Conservation (phyloP, 768 basidiomycete species). For the Suillus plorans region DNA sequence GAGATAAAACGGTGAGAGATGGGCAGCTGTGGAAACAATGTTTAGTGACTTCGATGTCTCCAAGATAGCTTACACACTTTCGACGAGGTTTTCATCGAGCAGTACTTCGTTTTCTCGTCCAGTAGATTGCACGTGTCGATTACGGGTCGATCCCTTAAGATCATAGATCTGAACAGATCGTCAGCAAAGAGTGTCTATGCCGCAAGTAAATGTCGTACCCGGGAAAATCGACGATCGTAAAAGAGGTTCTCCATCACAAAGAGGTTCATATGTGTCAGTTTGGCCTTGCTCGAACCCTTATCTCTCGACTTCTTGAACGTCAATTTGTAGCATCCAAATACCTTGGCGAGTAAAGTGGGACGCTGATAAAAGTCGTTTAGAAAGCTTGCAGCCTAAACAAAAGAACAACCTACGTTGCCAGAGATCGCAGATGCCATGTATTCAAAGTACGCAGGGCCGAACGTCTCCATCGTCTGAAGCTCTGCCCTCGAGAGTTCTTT, state of each 20-base stretch:
- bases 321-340: slow-evolving; percentile 95
- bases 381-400: slow-evolving; percentile 9
- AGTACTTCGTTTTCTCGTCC: slow-evolving; percentile 91
- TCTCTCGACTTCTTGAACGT: slow-evolving; percentile 84
- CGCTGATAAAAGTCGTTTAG: slow-evolving; percentile 47
- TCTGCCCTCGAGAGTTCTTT: slow-evolving; percentile 93
- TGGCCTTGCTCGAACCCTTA: slow-evolving; percentile 60
- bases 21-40: slow-evolving; percentile 55
- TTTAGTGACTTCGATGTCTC: slow-evolving; percentile 4
- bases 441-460: slow-evolving; percentile 96
- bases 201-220: slow-evolving; percentile 43
- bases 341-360: slow-evolving; percentile 92
- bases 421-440: slow-evolving; percentile 96
- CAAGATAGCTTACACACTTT: slow-evolving; percentile 53
- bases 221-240: slow-evolving; percentile 87
- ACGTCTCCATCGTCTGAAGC: slow-evolving; percentile 92
- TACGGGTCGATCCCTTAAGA: slow-evolving; percentile 93
- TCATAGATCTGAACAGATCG: slow-evolving; percentile 78
- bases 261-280: slow-evolving; percentile 90
- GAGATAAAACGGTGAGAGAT: slow-evolving; percentile 87
- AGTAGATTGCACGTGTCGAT: slow-evolving; percentile 89
- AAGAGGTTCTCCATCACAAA: slow-evolving; percentile 98
- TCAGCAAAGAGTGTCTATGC: slow-evolving; percentile 6
- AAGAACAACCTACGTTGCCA: slow-evolving; percentile 59
- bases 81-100: slow-evolving; percentile 93